Conservation (phyloP, 768 basidiomycete species). For the Lentinula detonsa region DNA sequence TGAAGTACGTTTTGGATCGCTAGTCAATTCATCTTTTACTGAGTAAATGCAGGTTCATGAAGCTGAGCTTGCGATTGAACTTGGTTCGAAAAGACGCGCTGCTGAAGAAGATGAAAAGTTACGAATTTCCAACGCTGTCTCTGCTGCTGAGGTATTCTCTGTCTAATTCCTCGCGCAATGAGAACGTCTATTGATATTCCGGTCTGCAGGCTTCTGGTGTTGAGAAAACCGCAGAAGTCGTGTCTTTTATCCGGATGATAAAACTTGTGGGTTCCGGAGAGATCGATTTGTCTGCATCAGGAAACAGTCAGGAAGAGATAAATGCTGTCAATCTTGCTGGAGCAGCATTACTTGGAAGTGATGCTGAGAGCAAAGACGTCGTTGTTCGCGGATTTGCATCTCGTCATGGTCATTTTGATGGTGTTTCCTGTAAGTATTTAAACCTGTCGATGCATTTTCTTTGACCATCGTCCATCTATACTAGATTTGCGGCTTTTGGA, state of each 20-base stretch:
- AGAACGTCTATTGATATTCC: background rate
- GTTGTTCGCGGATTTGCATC: conserved; percentile 51
- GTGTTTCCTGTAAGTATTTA: conserved; percentile 51
- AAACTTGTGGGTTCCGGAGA: conserved; percentile 40
- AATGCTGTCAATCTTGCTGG: conserved; percentile 46
- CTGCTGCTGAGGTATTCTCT: conserved; percentile 47
- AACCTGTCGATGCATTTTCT: background rate
- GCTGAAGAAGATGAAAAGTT: conserved; percentile 50
- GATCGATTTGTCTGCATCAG: conserved; percentile 32
- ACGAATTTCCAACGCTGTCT: conserved; percentile 49
- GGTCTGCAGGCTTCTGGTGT: conserved; percentile 13
- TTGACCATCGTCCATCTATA: conserved; percentile 3
- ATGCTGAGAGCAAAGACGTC: conserved; percentile 41
- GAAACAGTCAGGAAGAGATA: conserved; percentile 46
- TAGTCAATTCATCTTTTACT: background rate
- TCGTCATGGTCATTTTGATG: conserved; percentile 54
- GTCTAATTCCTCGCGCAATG: background rate
- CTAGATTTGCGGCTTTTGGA: conserved; percentile 58
- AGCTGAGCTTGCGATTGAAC: conserved; percentile 52
- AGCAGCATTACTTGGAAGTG: conserved; percentile 52
- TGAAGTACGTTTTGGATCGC: conserved; percentile 48
- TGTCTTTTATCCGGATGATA: conserved; percentile 57
- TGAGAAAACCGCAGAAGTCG: conserved; percentile 41
- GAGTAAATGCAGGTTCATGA: conserved; percentile 47
- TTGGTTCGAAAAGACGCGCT: conserved; percentile 48